Evolutionary conservation across 2,329 filamentous ascomycete species (phyloP).

Genomic region (Chrysosphaeria jannelii): DNA sequence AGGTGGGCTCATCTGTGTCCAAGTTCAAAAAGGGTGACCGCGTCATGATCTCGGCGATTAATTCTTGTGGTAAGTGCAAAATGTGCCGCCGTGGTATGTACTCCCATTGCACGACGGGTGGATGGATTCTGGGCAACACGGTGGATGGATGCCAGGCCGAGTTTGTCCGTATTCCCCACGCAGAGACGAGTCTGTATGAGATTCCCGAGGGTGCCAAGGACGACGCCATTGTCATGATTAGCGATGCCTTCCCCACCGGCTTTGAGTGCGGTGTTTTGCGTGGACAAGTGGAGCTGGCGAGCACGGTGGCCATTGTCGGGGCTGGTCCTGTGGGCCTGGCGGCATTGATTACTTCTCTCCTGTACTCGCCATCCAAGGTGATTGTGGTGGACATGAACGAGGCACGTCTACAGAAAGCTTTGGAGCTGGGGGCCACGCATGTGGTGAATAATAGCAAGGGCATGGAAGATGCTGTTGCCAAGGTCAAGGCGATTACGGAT

Average conservation of each 20-base stretch:
- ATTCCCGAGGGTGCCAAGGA: constrained; percentile 12
- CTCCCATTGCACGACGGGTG: constrained; percentile 20
- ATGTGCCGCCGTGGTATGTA: constrained; percentile 20
- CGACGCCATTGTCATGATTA: constrained; percentile 16
- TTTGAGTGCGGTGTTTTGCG: constrained; percentile 22
- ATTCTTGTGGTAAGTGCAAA: constrained; percentile 17
- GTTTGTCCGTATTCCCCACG: constrained; percentile 20
- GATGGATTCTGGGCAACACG: constrained; percentile 22
- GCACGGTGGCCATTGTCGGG: constrained; percentile 22
- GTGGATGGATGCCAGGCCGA: constrained; percentile 25
- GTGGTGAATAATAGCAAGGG: constrained; percentile 13
- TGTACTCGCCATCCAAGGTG: constrained; percentile 20
- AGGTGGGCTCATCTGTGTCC: constrained; percentile 14
- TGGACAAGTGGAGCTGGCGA: constrained; percentile 18
- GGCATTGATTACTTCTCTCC: constrained; percentile 19
- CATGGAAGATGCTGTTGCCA: constrained; percentile 3
- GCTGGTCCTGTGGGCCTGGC: constrained; percentile 24
- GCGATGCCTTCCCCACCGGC: constrained; percentile 25
- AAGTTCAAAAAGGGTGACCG: constrained; percentile 17
- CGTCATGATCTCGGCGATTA: constrained; percentile 21
- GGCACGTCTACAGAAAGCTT: constrained; percentile 15
- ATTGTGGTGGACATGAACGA: constrained; percentile 21
- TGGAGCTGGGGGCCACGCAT: constrained; percentile 16
- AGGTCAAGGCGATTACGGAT: constrained; percentile 15
- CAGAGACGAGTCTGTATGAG: constrained; percentile 15